A percentile compares a stretch with the other conserved stretches of the same genome.
Conservation (phyloP, 2,329 filamentous ascomycete species). For the Alternaria gansuensis region DNA sequence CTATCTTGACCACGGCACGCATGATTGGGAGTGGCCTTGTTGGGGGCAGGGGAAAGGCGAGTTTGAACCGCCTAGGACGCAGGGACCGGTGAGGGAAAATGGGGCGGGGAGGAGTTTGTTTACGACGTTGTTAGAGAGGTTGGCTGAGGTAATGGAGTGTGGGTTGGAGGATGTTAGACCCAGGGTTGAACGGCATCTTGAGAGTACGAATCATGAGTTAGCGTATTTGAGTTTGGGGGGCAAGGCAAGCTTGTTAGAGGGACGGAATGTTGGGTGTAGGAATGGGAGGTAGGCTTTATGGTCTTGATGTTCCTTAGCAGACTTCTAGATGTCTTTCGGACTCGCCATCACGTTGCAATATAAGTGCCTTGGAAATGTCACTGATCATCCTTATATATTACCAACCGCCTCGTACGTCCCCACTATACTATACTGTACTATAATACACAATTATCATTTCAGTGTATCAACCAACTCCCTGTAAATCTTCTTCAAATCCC, state of each 20-base stretch:
- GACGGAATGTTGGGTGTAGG: conserved; percentile 29
- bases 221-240: conserved; percentile 37
- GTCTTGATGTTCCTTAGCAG: neutral
- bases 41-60: conserved; percentile 30
- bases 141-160: conserved; percentile 34
- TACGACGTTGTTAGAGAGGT: conserved; percentile 37
- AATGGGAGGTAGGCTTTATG: too few relatives aligned
- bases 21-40: conserved; percentile 40
- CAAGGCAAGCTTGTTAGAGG: conserved; percentile 38
- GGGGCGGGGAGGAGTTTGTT: conserved; percentile 30
- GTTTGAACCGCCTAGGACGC: conserved; percentile 40
- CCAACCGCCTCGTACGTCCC: neutral
- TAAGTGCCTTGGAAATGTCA: too few relatives aligned
- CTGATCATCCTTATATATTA: too few relatives aligned
- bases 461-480: conserved; percentile 69
- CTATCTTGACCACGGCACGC: conserved; percentile 40
- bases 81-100: conserved; percentile 36
- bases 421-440: neutral
- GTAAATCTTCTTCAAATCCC: conserved; percentile 96
- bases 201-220: conserved; percentile 29
- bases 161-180: conserved; percentile 33
- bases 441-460: neutral
- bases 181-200: conserved; percentile 32
- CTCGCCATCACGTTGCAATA: too few relatives aligned
- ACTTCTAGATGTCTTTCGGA: neutral